Base-by-base conservation (phyloP, 495 filamentous ascomycete genomes). In the Xylaria sp. region DNA sequence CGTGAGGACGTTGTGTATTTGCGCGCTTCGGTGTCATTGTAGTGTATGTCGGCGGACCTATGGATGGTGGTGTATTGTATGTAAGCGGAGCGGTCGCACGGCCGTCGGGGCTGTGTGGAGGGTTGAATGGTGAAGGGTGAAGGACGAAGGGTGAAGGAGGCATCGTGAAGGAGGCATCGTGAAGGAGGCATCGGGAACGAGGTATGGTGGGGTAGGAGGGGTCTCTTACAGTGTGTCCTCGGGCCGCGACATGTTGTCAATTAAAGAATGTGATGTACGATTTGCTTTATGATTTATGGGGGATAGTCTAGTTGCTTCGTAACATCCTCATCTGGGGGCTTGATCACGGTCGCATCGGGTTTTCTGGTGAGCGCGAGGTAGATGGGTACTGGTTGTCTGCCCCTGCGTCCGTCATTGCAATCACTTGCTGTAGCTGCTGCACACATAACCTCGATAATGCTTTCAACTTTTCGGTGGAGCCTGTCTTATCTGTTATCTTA, bases 1-100 rank as follows among this genome's bases (percentile, higher is more conserved):
- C 96, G 94, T 24, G 94, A 97, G 67, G 89, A 93, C 37, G 95
- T 97, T n/a, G 97, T 99, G 84, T 99, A 99, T 85, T 97, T 95
- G 79, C 91, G 91, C 17, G 96, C 94, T 84, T 97, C 94, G 84
- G 88, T 86, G 81, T 98, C 97, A 83, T 97, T 92, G 85, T 99
- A 99, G 85, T 95, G 96, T 74, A 98, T 89, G 84, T 99, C 96
- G 70, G 96, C 94, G 61, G 93, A 93, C 74, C 94, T 97, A 76
- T 5, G 58, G 69, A 64, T 43, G 37, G 71, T 72, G n/a, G n/a
- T n/a, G n/a, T n/a, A n/a, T n/a, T n/a, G n/a, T n/a, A n/a, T n/a
- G 58, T 75, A 70, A 68, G 68, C 72, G 68, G 62, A 41, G 33
- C 8, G 46, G 21, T 48, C 44, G 52, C 52, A 33, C 62, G 21